Conservation (phyloP, 192 early-diverging fungal genomes). For the Podila horticola region DNA sequence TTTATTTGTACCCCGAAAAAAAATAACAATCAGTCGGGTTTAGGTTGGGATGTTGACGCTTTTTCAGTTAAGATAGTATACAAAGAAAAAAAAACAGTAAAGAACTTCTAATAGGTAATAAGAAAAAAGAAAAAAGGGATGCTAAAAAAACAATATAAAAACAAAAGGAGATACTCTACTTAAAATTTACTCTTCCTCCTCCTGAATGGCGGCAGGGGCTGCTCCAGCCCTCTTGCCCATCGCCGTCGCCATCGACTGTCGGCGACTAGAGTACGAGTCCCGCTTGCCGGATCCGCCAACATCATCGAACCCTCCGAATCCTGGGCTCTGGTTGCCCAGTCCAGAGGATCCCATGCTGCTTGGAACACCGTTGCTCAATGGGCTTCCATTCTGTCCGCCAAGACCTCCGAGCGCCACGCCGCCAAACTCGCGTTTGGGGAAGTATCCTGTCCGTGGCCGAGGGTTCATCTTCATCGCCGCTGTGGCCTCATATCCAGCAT, state of each 20-base stretch:
- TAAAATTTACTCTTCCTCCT: slow-evolving; percentile 34
- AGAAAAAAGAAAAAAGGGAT: not conserved
- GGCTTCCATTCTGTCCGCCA: slow-evolving; percentile 17
- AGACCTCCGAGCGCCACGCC: slow-evolving; percentile 12
- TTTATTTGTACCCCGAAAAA: no score
- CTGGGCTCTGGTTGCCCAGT: slow-evolving; percentile 5
- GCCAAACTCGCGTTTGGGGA: slow-evolving; percentile 36
- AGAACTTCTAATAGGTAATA: not conserved
- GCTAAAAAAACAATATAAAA: not conserved
- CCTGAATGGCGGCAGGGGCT: slow-evolving; percentile 47
- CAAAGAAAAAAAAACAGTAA: no score
- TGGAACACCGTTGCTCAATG: not conserved
- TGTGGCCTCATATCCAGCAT: slow-evolving; percentile 47
- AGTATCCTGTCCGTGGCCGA: slow-evolving; percentile 26
- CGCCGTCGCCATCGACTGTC: slow-evolving; percentile 45
- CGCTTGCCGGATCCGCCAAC: slow-evolving; percentile 19
- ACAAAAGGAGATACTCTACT: not conserved
- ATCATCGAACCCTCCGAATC: slow-evolving; percentile 5
- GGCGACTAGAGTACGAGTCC: slow-evolving; percentile 45
- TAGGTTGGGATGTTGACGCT: no score
- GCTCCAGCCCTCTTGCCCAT: slow-evolving; percentile 40
- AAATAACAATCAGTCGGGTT: no score
- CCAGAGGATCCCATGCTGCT: not conserved
- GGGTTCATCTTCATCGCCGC: slow-evolving; percentile 47
- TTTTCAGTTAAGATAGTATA: no score